Evolutionary conservation across 169 alveolate genomes (phyloP), one percentile per base, ranked within the genome.

Genomic region (Condylostoma magnum): DNA sequence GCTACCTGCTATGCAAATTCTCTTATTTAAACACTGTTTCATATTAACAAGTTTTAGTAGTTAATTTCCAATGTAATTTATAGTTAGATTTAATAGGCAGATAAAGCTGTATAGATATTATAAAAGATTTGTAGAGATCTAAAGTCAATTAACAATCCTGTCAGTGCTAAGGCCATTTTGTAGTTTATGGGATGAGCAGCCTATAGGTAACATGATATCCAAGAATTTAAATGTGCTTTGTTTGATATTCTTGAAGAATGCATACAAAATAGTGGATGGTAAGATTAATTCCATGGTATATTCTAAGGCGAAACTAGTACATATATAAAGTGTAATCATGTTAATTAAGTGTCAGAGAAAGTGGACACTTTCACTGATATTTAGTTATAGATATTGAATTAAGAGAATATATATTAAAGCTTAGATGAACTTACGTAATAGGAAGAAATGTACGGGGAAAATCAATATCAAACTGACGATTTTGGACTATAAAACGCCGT

Each of bases 1-100:
- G 80, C 86, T 0, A 83, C 94, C 10, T 83, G 94, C 43, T 83
- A 83, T 73, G 54, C 83, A 74, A 87, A 87, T 76, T 73, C 86
- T 28, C 72, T 83, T 58, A 28, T 87, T 25, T 86, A 87, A 68
- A 80, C 89, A 4, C 69, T 83, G 25, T 87, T 74, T 72, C 58
- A n/a, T n/a, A n/a, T n/a, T n/a, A n/a, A n/a, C n/a, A n/a, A n/a
- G n/a, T n/a, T n/a, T n/a, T n/a, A n/a, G n/a, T n/a, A n/a, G n/a
- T n/a, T n/a, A n/a, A n/a, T n/a, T n/a, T n/a, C n/a, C n/a, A n/a
- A n/a, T n/a, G n/a, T n/a, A n/a, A n/a, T n/a, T n/a, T n/a, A n/a
- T n/a, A n/a, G n/a, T n/a, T n/a, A n/a, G n/a, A n/a, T n/a, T n/a
- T n/a, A n/a, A n/a, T n/a, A n/a, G n/a, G n/a, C n/a, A n/a, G n/a